Percentiles rank a stretch among this genome's conserved stretches.
Conservation (phyloP, 2,329 filamentous ascomycete genomes). For the Chaetomium globosum region DNA sequence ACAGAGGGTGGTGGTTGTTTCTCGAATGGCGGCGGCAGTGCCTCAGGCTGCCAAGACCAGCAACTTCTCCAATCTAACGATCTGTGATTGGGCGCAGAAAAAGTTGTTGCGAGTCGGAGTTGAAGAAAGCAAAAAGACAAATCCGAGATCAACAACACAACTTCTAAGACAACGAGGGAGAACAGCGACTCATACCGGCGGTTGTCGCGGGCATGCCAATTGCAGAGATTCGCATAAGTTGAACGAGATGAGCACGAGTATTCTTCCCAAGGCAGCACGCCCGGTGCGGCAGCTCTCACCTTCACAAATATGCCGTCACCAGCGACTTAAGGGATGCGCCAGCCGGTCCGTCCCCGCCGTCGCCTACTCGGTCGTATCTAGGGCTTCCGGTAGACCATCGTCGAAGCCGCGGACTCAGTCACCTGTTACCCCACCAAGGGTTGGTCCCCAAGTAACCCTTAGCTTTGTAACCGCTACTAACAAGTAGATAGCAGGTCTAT, state of each 20-base stretch:
- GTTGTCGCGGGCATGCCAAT: constrained; percentile 24
- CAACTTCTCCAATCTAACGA: not conserved
- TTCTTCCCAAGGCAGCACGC: constrained; percentile 42
- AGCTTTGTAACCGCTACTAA: constrained; percentile 9
- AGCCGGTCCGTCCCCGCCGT: constrained; percentile 30
- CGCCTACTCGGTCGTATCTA: constrained; percentile 33
- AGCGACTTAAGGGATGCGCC: constrained; percentile 35
- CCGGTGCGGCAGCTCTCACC: constrained; percentile 41
- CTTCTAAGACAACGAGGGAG: not conserved
- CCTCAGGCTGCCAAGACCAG: not conserved
- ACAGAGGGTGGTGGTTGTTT: not conserved
- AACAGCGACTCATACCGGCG: not conserved
- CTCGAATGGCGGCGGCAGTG: not conserved
- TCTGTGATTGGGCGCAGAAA: not conserved
- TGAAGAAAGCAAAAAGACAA: constrained; percentile 12
- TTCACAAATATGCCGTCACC: constrained; percentile 40
- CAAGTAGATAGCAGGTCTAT: constrained; percentile 16
- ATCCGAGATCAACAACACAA: not conserved
- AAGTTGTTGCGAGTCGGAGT: not conserved
- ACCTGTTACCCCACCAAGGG: constrained; percentile 16
- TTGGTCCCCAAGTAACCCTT: constrained; percentile 14
- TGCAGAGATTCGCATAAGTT: constrained; percentile 6
- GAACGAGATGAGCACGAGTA: constrained; percentile 42
- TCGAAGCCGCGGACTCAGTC: constrained; percentile 12
- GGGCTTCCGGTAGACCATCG: constrained; percentile 23